These are phyloP conservation scores for Plasmodium billcollinsi DNA, from an alignment of 169 alveolate species.

Conservation along the genomic window DNA sequence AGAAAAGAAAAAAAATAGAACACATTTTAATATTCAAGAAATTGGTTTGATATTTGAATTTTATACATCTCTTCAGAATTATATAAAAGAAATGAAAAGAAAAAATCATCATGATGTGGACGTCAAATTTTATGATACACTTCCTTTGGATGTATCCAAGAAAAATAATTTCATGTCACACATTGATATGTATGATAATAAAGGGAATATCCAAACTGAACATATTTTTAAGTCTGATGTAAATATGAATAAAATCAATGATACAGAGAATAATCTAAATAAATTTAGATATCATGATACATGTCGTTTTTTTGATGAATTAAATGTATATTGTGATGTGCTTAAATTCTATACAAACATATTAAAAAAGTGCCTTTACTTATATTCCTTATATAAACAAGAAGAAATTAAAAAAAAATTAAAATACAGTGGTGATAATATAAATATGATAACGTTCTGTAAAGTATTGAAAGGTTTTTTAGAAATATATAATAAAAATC, in stretches of 20 bases:
- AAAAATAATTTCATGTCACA: too few species aligned
- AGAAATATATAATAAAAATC: slow-evolving; percentile 8
- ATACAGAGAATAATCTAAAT: too few species aligned
- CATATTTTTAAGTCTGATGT: neutral
- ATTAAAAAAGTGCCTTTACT: slow-evolving; percentile 34
- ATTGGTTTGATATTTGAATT: slow-evolving; percentile 67
- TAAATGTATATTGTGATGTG: neutral
- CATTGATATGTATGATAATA: neutral
- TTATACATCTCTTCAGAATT: slow-evolving; percentile 15
- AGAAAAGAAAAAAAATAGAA: neutral
- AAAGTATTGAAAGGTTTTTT: slow-evolving; percentile 36
- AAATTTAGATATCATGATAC: too few species aligned
- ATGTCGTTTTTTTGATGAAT: too few species aligned
- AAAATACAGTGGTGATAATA: neutral
- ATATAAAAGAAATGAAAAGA: slow-evolving; percentile 2
- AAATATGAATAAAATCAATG: neutral
- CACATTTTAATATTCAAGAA: slow-evolving; percentile 50
- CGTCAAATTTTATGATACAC: too few species aligned
- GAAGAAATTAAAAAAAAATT: neutral
- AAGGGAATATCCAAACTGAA: neutral
- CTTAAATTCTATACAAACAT: slow-evolving; percentile 6
- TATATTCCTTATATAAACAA: slow-evolving; percentile 9
- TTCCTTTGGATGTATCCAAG: too few species aligned
- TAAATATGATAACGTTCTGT: slow-evolving; percentile 38
- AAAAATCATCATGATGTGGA: neutral